phyloP scores from a whole-genome alignment of 306 rosid species.

The Sindora glabra region DNA sequence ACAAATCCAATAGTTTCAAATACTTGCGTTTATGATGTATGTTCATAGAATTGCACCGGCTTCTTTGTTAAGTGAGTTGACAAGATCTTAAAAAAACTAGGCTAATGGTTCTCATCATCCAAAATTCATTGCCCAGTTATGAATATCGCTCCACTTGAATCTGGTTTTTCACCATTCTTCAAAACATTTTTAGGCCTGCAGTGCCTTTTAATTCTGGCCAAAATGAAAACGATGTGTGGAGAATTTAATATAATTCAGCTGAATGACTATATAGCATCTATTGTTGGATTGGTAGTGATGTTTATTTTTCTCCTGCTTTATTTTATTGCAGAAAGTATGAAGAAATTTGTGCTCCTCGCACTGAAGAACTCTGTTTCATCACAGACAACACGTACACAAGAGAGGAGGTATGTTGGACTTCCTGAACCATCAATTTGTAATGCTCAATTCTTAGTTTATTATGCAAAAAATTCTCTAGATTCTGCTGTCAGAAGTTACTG shows the following conservation, averaged over 20 bases:
- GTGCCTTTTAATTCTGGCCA: not conserved
- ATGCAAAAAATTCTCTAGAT: not conserved
- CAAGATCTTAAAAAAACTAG: not conserved
- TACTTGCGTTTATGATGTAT: no score
- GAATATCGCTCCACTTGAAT: not conserved
- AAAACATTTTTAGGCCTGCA: not conserved
- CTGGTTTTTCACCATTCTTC: not conserved
- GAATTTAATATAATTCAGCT: not conserved
- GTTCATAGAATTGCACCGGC: no score
- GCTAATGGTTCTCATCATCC: not conserved
- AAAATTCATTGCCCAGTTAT: not conserved
- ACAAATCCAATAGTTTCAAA: no score
- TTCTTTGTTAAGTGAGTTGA: not conserved
- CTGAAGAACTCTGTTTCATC: constrained; percentile 59
- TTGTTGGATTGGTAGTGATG: not conserved
- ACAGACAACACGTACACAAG: constrained; percentile 56
- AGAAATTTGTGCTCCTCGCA: constrained; percentile 55
- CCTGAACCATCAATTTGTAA: not conserved
- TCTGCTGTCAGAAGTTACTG: not conserved
- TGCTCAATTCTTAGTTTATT: not conserved
- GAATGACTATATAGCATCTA: not conserved
- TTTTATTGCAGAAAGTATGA: constrained; percentile 48
- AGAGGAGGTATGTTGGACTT: constrained; percentile 39
- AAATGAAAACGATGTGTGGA: not conserved
- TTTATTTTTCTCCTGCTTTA: constrained; percentile 3